phyloP scores from a whole-genome alignment of 192 early-diverging fungal species.

The Anaeromyces robustus region DNA sequence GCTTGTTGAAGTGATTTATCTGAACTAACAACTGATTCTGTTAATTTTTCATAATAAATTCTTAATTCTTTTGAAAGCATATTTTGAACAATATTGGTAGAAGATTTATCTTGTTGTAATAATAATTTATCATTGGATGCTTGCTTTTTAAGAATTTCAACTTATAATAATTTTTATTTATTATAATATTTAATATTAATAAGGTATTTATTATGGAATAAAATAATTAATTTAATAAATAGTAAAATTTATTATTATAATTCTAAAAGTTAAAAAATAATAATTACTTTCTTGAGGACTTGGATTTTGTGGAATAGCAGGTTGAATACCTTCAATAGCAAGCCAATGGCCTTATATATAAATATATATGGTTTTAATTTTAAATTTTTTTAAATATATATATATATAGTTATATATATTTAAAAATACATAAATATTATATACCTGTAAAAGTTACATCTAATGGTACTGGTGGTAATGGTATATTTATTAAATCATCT shows the following conservation, averaged over 20 bases:
- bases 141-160: constrained; percentile 2
- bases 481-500: constrained; percentile 67
- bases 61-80: constrained; percentile 85
- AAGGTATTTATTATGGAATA: too few species aligned
- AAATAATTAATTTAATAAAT: too few species aligned
- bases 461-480: constrained; percentile 78
- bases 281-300: constrained; percentile 31
- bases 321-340: constrained; percentile 99
- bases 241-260: too few species aligned
- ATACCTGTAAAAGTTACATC: constrained; percentile 67
- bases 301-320: constrained; percentile 90
- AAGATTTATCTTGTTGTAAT: constrained; percentile 1
- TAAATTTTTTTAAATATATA: too few species aligned
- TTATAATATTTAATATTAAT: too few species aligned
- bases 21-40: constrained; percentile 52
- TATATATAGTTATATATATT: too few species aligned
- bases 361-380: too few species aligned
- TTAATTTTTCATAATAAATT: constrained; percentile 86
- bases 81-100: constrained; percentile 55
- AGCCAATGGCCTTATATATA: constrained; percentile 70
- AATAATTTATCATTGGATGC: constrained; percentile 2
- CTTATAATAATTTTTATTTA: too few species aligned
- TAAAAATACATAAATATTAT: neutral
- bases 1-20: constrained; percentile 46
- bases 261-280: neutral